Percentiles rank a stretch among this genome's conserved stretches.
These are phyloP conservation scores for Metschnikowia continentalis DNA, from an alignment of 805 yeast genomes.

Conservation along the genomic window DNA sequence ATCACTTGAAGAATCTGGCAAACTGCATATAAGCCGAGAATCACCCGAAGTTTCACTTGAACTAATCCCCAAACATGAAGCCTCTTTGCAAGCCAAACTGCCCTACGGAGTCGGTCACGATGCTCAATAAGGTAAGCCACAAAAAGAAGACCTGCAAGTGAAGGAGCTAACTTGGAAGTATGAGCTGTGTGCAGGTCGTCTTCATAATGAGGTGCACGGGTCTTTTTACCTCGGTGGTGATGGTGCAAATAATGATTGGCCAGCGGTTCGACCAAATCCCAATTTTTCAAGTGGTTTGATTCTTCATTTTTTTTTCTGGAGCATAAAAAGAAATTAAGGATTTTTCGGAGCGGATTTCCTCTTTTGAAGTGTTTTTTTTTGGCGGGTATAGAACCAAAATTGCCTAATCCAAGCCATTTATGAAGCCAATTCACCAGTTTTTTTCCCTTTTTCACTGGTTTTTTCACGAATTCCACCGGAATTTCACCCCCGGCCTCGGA, in stretches of 20 bases:
- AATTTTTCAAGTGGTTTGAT: too few species aligned
- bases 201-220: background rate
- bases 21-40: constrained; percentile 1
- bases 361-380: too few species aligned
- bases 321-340: background rate
- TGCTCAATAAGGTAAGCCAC: background rate
- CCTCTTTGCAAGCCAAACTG: background rate
- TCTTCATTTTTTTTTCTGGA: background rate
- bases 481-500: too few species aligned
- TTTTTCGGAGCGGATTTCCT: too few species aligned
- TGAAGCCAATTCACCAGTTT: too few species aligned
- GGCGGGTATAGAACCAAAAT: too few species aligned
- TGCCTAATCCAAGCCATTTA: too few species aligned
- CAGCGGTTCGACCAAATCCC: background rate
- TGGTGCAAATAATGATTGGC: background rate
- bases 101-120: background rate
- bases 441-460: too few species aligned
- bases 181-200: background rate
- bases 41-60: background rate
- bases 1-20: background rate
- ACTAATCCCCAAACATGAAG: background rate
- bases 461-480: too few species aligned
- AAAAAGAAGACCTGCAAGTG: background rate
- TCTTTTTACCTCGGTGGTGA: background rate
- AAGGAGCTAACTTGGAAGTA: background rate